A percentile compares a stretch with the other conserved stretches of the same genome.
These are phyloP conservation scores for Eucalyptus microcorys DNA, from an alignment of 345 rosid species.

Conservation along the genomic window DNA sequence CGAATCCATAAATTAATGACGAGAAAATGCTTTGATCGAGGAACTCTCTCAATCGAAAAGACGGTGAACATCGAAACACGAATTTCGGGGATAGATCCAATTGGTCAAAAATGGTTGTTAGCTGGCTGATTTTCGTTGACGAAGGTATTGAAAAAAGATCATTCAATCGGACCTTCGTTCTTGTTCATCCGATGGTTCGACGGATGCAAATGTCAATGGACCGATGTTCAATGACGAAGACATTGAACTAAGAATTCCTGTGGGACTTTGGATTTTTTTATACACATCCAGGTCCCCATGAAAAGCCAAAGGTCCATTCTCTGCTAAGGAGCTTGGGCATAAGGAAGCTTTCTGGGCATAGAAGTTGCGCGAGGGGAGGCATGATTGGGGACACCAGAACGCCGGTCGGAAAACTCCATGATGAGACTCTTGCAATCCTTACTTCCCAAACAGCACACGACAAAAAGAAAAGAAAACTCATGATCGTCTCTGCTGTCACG, in stretches of 20 bases:
- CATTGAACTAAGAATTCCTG: background rate
- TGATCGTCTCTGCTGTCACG: background rate
- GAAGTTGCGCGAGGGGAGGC: background rate
- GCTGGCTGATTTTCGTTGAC: background rate
- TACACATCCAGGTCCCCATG: background rate
- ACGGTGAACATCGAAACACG: background rate
- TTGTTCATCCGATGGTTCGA: background rate
- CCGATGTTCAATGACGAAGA: background rate
- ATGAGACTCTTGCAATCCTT: background rate
- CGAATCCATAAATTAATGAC: background rate
- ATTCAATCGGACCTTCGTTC: background rate
- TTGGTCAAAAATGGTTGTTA: background rate
- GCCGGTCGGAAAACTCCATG: background rate
- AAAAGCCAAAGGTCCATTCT: background rate
- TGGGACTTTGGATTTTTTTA: background rate
- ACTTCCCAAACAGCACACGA: background rate
- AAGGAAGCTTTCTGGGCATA: background rate
- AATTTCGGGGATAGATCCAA: background rate
- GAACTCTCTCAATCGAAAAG: background rate
- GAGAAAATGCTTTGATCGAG: background rate
- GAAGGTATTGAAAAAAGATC: background rate
- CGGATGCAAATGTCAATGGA: background rate
- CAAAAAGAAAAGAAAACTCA: background rate
- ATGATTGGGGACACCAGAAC: background rate
- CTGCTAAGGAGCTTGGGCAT: background rate